Conservation (phyloP, 148 eudicot genomes). For the Gaultheria prostrata region DNA sequence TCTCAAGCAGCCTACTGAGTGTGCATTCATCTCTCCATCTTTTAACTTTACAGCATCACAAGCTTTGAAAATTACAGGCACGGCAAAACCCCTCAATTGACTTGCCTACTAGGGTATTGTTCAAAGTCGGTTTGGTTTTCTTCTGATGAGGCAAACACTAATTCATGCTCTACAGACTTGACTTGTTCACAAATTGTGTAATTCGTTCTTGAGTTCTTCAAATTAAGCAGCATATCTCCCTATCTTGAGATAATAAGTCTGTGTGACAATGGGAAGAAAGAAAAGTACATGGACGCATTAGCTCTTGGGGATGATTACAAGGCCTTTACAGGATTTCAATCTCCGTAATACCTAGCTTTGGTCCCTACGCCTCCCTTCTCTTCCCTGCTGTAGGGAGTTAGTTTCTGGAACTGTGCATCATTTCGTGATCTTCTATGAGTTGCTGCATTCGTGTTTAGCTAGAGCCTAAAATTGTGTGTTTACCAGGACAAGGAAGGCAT, state of each 20-base stretch:
- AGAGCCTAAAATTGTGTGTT: neutral
- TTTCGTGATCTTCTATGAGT: neutral
- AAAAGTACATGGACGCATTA: neutral
- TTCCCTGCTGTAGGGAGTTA: neutral
- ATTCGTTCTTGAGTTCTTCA: neutral
- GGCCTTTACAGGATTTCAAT: neutral
- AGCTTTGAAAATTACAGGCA: too few species aligned
- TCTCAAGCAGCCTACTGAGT: slow-evolving; percentile 65
- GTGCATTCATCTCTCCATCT: too few species aligned
- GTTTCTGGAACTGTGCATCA: neutral
- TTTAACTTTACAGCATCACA: too few species aligned
- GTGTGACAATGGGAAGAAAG: neutral
- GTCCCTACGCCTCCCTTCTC: neutral
- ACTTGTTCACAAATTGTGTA: neutral
- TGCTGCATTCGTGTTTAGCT: slow-evolving; percentile 5
- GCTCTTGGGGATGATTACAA: neutral
- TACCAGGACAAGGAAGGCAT: slow-evolving; percentile 39
- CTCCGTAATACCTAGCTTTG: neutral
- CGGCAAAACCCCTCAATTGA: too few species aligned
- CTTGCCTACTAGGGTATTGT: neutral
- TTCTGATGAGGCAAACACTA: neutral
- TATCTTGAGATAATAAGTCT: neutral
- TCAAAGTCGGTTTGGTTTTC: neutral
- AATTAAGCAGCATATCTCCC: neutral
- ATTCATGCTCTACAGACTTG: neutral